Conservation (phyloP, 2,329 filamentous ascomycete genomes). For the Aspergillus ruber region DNA sequence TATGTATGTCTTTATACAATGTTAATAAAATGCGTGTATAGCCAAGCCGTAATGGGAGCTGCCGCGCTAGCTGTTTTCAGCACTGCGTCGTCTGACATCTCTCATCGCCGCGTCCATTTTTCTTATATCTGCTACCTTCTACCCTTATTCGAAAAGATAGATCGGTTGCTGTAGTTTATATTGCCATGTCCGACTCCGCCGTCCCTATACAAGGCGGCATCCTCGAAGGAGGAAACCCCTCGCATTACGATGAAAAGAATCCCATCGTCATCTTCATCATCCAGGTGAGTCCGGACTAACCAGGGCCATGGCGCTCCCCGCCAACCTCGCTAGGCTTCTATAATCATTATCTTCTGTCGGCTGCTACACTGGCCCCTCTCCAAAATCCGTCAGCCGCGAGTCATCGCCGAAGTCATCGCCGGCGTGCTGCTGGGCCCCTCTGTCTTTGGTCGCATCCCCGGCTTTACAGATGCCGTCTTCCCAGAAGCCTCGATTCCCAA, state of each 20-base stretch:
- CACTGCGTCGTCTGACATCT: no score
- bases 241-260: constrained; percentile 61
- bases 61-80: no score
- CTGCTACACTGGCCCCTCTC: constrained; percentile 70
- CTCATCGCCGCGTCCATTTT: no score
- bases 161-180: no score
- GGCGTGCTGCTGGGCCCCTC: constrained; percentile 80
- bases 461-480: constrained; percentile 71
- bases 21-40: neutral
- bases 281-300: constrained; percentile 44
- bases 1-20: neutral
- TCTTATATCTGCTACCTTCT: no score
- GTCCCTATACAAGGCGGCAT: constrained; percentile 58
- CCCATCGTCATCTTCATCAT: constrained; percentile 73
- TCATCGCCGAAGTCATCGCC: constrained; percentile 80
- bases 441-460: constrained; percentile 77
- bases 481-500: constrained; percentile 67
- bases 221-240: constrained; percentile 63
- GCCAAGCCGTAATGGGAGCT: no score
- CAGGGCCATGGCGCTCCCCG: neutral
- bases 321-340: constrained; percentile 47
- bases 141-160: no score
- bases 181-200: constrained; percentile 20
- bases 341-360: constrained; percentile 70
- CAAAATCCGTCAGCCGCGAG: constrained; percentile 69